A percentile compares a stretch with the other conserved stretches of the same genome.
phyloP scores from a whole-genome alignment of 768 basidiomycete genomes.

The Boletus bicolor region DNA sequence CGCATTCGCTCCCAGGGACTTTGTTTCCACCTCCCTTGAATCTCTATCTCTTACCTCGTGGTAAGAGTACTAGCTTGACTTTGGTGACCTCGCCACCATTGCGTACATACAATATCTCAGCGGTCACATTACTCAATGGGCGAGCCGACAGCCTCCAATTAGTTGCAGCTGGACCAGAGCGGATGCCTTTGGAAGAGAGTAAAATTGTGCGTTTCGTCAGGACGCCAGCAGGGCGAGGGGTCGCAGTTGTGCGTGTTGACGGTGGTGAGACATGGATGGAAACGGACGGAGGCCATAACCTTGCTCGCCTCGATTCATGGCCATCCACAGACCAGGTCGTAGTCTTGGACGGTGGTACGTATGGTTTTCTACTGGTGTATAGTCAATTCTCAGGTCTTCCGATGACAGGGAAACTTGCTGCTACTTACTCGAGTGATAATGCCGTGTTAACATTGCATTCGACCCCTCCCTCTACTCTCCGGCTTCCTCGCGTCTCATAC shows the following conservation, averaged over 20 bases:
- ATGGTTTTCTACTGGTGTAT: not conserved
- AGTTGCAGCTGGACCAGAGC: conserved; percentile 39
- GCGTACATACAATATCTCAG: conserved; percentile 55
- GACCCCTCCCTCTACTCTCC: conserved; percentile 38
- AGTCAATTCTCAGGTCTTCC: conserved; percentile 7
- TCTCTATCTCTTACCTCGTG: conserved; percentile 52
- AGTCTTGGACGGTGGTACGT: conserved; percentile 63
- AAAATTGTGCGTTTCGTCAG: conserved; percentile 63
- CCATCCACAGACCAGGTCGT: conserved; percentile 60
- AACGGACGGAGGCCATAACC: conserved; percentile 42
- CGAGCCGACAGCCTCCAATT: conserved; percentile 49
- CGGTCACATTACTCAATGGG: conserved; percentile 61
- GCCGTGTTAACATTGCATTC: conserved; percentile 53
- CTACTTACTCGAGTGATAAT: conserved; percentile 53
- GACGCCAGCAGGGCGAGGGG: conserved; percentile 75
- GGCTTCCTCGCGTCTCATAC: conserved; percentile 51
- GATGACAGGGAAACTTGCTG: conserved; percentile 48
- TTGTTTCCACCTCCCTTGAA: conserved; percentile 48
- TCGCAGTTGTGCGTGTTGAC: conserved; percentile 59
- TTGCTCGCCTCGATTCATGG: conserved; percentile 53
- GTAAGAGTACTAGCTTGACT: conserved; percentile 42
- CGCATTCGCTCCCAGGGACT: conserved; percentile 54
- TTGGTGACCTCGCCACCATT: conserved; percentile 69
- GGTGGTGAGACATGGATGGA: conserved; percentile 68
- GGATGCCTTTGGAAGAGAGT: conserved; percentile 45